Evolutionary conservation across 2,329 filamentous ascomycete genomes (phyloP).

Genomic region (Alternaria tenuissima): DNA sequence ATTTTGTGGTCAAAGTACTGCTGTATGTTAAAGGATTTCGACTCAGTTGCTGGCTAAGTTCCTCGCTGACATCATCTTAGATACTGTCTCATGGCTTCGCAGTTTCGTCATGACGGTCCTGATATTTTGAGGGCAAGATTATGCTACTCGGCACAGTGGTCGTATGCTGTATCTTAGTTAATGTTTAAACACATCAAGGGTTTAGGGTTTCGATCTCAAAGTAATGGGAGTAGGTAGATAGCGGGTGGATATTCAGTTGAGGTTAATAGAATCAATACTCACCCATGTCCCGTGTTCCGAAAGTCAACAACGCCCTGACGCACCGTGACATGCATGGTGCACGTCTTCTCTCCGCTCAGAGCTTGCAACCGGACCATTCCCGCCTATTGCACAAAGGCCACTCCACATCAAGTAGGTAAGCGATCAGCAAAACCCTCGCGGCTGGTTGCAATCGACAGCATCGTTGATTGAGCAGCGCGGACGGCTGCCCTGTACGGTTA

Average conservation of each 20-base stretch:
- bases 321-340: constrained; percentile 9
- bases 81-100: not conserved
- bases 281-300: not conserved
- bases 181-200: not conserved
- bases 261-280: not conserved
- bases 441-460: constrained; percentile 10
- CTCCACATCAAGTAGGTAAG: constrained; percentile 2
- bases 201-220: not conserved
- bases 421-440: constrained; percentile 9
- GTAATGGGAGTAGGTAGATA: not conserved
- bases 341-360: not conserved
- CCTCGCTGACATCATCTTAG: not conserved
- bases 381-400: constrained; percentile 6
- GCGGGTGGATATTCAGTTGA: not conserved
- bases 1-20: not conserved
- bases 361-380: constrained; percentile 4
- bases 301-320: not conserved
- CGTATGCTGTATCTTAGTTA: not conserved
- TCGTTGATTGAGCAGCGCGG: constrained; percentile 12
- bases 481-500: constrained; percentile 11
- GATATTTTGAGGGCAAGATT: not conserved
- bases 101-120: not conserved
- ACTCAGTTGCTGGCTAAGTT: not conserved
- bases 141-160: not conserved
- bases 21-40: not conserved